Evolutionary conservation across 495 filamentous ascomycete species (phyloP), one percentile per base, ranked within the genome.

Genomic region (Neurospora sp.): DNA sequence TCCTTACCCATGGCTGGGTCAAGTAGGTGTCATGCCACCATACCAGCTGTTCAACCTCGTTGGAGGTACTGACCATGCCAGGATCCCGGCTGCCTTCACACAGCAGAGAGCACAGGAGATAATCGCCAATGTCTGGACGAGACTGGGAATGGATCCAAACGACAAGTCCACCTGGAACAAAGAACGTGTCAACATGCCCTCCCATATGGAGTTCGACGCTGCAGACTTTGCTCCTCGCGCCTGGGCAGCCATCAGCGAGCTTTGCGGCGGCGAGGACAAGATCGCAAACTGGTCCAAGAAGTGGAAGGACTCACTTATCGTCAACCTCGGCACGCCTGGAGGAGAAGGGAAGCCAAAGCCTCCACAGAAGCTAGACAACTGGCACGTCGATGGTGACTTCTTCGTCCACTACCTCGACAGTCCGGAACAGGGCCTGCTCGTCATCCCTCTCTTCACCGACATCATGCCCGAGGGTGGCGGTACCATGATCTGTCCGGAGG

Each of bases 341-440:
- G 80, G 79, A 66, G 86, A 88, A 73, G 85, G 86, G 6, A 85
- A 85, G 42, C 78, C 85, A 42, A 81, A 85, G 38, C 77, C 79
- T 72, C 82, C 88, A 69, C 74, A 82, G 39, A 85, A 88, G 8
- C 81, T 92, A n/a, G 74, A 80, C 28, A 84, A 83, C 9, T 94
- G 91, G 91, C 92, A 94, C 79, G 90, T 92, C 31, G 91, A 93
- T 80, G 91, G 91, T 1, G 91, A 93, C 76, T 92, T 92, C 80
- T 92, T 93, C 81, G 84, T 90, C 17, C 91, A 93, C 82, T 93
- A 89, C 76, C 84, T 94, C 19, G 91, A 93, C 80, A 90, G 88
- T 66, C 88, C 88, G 0, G 91, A 93, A 81, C 91, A 94, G 79
- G 91, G 84, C 0, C 79, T 93, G 66, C 83, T 93, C 0, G 89